Evolutionary conservation across 345 rosid genomes (phyloP).

Genomic region (Fremontodendron californicum): DNA sequence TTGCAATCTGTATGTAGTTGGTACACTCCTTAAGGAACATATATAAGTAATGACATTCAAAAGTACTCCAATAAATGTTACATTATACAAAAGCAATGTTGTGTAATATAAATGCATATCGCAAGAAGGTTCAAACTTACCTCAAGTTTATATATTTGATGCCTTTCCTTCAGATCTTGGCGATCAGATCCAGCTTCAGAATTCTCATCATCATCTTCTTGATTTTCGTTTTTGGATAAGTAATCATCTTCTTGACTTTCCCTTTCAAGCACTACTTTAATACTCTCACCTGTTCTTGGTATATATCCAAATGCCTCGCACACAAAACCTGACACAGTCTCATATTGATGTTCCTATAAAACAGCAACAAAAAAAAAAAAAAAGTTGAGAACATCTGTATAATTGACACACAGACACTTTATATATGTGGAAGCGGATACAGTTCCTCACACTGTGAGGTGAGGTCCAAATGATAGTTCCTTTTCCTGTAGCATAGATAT

Average conservation of each 20-base stretch:
- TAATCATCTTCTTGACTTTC: slow-evolving; percentile 66
- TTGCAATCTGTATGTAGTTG: not conserved
- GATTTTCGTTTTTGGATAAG: too few species aligned
- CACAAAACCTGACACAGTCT: slow-evolving; percentile 94
- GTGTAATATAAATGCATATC: not conserved
- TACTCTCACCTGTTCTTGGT: slow-evolving; percentile 90
- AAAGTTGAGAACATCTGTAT: not conserved
- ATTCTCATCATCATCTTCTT: slow-evolving; percentile 63
- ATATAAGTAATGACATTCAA: not conserved
- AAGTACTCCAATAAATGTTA: not conserved
- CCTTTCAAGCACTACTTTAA: slow-evolving; percentile 73
- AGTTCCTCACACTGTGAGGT: not conserved
- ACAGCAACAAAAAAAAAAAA: not conserved
- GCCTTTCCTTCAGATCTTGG: slow-evolving; percentile 63
- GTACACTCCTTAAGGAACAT: not conserved
- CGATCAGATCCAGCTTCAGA: slow-evolving; percentile 60
- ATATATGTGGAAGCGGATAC: not conserved
- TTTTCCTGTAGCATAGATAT: not conserved
- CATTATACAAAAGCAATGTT: not conserved
- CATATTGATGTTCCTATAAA: slow-evolving; percentile 86
- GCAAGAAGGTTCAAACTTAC: slow-evolving; percentile 31
- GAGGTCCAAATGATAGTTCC: not conserved
- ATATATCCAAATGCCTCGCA: slow-evolving; percentile 98
- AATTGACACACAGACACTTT: not conserved
- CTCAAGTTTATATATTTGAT: slow-evolving; percentile 82